Percentiles rank a stretch among this genome's conserved stretches.
Conservation (phyloP, 495 filamentous ascomycete genomes). For the Pseudomonodictys pantanalensis region DNA sequence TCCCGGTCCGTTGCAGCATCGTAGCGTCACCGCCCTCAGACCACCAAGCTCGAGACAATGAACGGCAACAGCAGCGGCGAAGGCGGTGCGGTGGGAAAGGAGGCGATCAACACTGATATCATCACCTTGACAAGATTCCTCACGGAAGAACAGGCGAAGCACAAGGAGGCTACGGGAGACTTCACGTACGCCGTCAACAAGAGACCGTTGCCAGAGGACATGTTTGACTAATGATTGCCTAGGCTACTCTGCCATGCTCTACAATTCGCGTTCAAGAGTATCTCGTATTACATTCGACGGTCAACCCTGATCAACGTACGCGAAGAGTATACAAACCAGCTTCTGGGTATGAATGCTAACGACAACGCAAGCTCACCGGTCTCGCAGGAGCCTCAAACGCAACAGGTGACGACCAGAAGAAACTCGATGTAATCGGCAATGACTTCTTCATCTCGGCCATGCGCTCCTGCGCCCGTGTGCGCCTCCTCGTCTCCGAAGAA, state of each 20-base stretch:
- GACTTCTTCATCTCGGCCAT: slow-evolving; percentile 95
- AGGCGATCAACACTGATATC: slow-evolving; percentile 92
- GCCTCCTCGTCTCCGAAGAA: slow-evolving; percentile 91
- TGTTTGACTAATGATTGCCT: slow-evolving; percentile 6
- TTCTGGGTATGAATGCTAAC: slow-evolving; percentile 6
- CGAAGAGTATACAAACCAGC: neutral
- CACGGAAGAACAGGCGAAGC: slow-evolving; percentile 90
- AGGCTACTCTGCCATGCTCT: slow-evolving; percentile 95
- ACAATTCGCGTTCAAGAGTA: slow-evolving; percentile 99
- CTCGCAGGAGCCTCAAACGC: slow-evolving; percentile 92
- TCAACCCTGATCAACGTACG: slow-evolving; percentile 85
- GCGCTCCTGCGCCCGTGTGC: slow-evolving; percentile 83
- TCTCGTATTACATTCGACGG: slow-evolving; percentile 98
- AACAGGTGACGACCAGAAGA: slow-evolving; percentile 98
- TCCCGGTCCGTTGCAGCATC: no score
- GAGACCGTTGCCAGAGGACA: neutral
- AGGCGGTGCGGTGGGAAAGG: slow-evolving; percentile 48
- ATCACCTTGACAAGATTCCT: slow-evolving; percentile 92
- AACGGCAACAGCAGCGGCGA: slow-evolving; percentile 41
- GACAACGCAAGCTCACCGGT: slow-evolving; percentile 61
- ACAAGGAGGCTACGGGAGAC: slow-evolving; percentile 93
- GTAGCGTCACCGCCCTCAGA: no score
- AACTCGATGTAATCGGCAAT: slow-evolving; percentile 98
- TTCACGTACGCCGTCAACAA: slow-evolving; percentile 67
- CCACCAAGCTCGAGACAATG: slow-evolving; percentile 17